phyloP scores from a whole-genome alignment of 305 asterid genomes.

The Fraxinus xanthoxyloides region DNA sequence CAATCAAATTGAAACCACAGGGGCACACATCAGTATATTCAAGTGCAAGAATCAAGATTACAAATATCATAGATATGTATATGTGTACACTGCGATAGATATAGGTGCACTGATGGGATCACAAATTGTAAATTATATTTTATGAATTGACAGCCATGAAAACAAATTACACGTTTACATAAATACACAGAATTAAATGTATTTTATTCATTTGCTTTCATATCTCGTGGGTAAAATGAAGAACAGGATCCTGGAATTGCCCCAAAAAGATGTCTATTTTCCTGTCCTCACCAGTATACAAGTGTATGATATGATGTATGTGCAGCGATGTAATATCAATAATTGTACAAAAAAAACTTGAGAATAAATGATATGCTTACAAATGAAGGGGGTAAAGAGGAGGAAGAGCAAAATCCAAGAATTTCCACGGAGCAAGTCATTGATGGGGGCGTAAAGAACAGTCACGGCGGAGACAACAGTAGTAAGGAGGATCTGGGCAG shows the following conservation, averaged over 20 bases:
- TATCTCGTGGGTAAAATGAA: neutral
- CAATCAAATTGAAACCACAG: neutral
- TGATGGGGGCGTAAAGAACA: conserved; percentile 78
- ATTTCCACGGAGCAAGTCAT: conserved; percentile 70
- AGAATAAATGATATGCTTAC: conserved; percentile 39
- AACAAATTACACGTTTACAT: neutral
- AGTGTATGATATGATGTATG: neutral
- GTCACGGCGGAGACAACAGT: conserved; percentile 67
- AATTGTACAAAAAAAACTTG: neutral
- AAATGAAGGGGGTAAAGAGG: conserved; percentile 65
- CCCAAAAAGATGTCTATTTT: neutral
- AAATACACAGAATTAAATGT: neutral
- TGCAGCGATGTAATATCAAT: neutral
- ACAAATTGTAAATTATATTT: neutral
- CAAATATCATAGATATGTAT: neutral
- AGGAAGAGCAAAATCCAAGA: conserved; percentile 68
- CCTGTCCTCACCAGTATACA: neutral
- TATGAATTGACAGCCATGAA: neutral
- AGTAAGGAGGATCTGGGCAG: conserved; percentile 90
- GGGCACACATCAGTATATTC: neutral
- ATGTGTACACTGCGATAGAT: neutral
- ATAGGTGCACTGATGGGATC: neutral
- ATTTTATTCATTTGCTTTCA: neutral
- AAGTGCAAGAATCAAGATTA: neutral
- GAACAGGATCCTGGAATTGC: neutral